Percentiles rank a stretch among this genome's conserved stretches.
These are phyloP conservation scores for Rosa chinensis DNA, from an alignment of 306 rosid species.

Conservation along the genomic window DNA sequence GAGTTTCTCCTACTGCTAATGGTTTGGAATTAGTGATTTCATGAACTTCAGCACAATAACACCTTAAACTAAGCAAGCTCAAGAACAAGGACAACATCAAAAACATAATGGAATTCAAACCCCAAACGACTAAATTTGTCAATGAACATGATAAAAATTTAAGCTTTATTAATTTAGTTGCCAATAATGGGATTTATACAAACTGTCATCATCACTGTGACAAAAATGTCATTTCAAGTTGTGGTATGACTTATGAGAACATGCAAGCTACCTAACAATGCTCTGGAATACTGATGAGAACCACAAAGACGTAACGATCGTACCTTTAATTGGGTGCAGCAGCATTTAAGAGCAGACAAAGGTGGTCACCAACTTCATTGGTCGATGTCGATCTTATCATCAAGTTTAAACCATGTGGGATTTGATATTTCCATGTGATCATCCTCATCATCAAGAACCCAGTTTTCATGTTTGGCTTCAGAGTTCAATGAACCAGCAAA, in stretches of 20 bases:
- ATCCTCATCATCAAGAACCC: neutral
- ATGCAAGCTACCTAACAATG: neutral
- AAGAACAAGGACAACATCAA: neutral
- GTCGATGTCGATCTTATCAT: neutral
- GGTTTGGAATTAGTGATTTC: constrained; percentile 20
- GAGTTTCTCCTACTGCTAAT: constrained; percentile 10
- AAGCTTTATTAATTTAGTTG: no score
- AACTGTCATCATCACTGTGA: neutral
- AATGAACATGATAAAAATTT: neutral
- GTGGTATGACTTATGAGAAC: no score
- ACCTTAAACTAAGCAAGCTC: neutral
- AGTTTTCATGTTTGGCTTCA: neutral
- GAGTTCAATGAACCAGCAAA: neutral
- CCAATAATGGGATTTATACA: no score
- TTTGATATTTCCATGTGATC: neutral
- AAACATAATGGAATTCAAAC: neutral
- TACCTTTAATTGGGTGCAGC: neutral
- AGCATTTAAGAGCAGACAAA: neutral
- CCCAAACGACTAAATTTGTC: neutral
- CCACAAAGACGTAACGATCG: neutral
- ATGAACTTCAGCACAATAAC: constrained; percentile 16
- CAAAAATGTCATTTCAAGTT: neutral
- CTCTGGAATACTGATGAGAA: neutral
- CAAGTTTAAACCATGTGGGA: neutral
- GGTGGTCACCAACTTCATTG: neutral